phyloP scores from a whole-genome alignment of 2,329 filamentous ascomycete species.

The Colletotrichum sp. region DNA sequence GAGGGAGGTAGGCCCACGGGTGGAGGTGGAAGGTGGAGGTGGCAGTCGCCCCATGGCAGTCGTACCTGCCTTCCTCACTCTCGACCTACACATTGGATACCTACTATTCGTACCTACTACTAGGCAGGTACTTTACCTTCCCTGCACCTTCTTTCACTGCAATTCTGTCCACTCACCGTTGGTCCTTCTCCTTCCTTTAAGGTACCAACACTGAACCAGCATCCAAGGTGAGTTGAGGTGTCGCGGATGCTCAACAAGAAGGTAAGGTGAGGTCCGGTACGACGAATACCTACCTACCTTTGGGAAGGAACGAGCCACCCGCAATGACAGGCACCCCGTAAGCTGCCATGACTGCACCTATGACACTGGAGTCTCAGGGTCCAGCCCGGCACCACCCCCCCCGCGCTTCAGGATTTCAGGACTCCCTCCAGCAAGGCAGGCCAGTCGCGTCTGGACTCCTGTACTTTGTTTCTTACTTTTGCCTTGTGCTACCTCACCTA shows the following conservation, averaged over 20 bases:
- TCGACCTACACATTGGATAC: neutral
- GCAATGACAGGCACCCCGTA: neutral
- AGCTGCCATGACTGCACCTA: neutral
- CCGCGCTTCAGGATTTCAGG: neutral
- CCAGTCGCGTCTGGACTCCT: neutral
- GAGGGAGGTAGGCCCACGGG: neutral
- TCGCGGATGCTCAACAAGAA: no score
- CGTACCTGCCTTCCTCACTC: neutral
- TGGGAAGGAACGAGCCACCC: neutral
- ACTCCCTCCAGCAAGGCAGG: neutral
- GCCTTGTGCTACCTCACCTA: neutral
- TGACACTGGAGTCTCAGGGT: neutral
- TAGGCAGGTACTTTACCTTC: neutral
- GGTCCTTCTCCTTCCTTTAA: no score
- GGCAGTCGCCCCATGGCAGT: neutral
- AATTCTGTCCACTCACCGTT: no score
- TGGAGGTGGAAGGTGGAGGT: neutral
- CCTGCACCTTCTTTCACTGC: no score
- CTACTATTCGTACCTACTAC: no score
- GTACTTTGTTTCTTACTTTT: neutral
- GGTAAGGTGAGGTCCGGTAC: neutral
- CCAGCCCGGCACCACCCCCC: neutral
- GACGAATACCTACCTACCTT: neutral
- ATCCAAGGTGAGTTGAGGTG: no score
- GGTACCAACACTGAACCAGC: no score